Percentiles rank a stretch among this genome's conserved stretches.
Evolutionary conservation across 306 rosid genomes (phyloP).

Genomic region (barrel medic (Medicago truncatula)): MtrunA17r5.0-ANR NC_053047.1:1233001-1233500

Average conservation of each 20-base stretch:
- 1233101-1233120: slow-evolving; percentile 82
- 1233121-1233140: slow-evolving; percentile 72
- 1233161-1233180: slow-evolving; percentile 61
- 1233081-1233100: slow-evolving; percentile 59
- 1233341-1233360: slow-evolving; percentile 29
- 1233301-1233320: slow-evolving; percentile 39
- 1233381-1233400: not conserved
- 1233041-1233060: slow-evolving; percentile 29
- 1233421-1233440: slow-evolving; percentile 26
- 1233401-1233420: slow-evolving; percentile 26
- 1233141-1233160: slow-evolving; percentile 57
- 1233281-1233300: slow-evolving; percentile 60
- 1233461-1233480: slow-evolving; percentile 4
- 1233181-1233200: slow-evolving; percentile 56
- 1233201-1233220: slow-evolving; percentile 55
- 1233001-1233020: slow-evolving; percentile 80
- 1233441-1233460: not conserved
- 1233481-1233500: slow-evolving; percentile 29
- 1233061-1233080: slow-evolving; percentile 11
- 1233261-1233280: slow-evolving; percentile 63
- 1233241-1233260: slow-evolving; percentile 52
- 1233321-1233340: slow-evolving; percentile 38
- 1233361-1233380: not conserved
- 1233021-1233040: slow-evolving; percentile 35
- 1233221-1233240: slow-evolving; percentile 71